Evolutionary conservation across 805 yeast species (phyloP).

Genomic region (Teunomyces kruisii): DNA sequence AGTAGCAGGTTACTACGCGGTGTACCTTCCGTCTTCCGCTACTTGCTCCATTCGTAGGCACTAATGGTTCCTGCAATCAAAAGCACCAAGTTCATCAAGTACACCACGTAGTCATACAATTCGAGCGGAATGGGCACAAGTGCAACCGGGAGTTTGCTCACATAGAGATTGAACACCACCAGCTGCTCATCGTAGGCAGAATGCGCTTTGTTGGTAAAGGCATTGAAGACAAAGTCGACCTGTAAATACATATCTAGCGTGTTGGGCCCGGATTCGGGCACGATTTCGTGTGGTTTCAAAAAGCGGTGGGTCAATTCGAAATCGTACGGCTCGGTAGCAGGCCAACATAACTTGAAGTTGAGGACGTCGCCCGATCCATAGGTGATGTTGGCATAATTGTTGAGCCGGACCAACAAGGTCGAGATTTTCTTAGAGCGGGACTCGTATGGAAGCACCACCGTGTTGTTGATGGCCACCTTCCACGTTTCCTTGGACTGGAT

Average conservation of each 20-base stretch:
- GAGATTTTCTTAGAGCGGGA: slow-evolving; percentile 8
- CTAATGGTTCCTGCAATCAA: neutral
- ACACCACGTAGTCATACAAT: slow-evolving; percentile 25
- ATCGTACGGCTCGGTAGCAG: slow-evolving; percentile 30
- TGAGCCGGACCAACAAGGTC: slow-evolving; percentile 28
- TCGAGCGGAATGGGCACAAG: slow-evolving; percentile 36
- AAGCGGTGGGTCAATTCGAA: slow-evolving; percentile 25
- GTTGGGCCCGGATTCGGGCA: neutral
- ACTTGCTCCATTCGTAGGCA: neutral
- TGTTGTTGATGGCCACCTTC: slow-evolving; percentile 1
- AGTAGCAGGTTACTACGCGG: too few species aligned
- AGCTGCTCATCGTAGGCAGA: slow-evolving; percentile 10
- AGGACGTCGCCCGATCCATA: slow-evolving; percentile 25
- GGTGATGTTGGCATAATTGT: slow-evolving; percentile 31
- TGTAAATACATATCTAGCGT: slow-evolving; percentile 17
- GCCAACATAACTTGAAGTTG: slow-evolving; percentile 37
- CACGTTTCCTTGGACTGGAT: slow-evolving; percentile 15
- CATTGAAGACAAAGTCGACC: slow-evolving; percentile 22
- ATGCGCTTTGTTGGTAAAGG: slow-evolving; percentile 16
- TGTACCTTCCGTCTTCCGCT: neutral
- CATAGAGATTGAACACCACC: slow-evolving; percentile 23
- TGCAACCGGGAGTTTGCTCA: slow-evolving; percentile 24
- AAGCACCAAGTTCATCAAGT: slow-evolving; percentile 22
- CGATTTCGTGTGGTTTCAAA: slow-evolving; percentile 13
- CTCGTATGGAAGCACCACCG: slow-evolving; percentile 4